These are phyloP conservation scores for Murraya paniculata DNA, from an alignment of 345 rosid species.

Conservation along the genomic window DNA sequence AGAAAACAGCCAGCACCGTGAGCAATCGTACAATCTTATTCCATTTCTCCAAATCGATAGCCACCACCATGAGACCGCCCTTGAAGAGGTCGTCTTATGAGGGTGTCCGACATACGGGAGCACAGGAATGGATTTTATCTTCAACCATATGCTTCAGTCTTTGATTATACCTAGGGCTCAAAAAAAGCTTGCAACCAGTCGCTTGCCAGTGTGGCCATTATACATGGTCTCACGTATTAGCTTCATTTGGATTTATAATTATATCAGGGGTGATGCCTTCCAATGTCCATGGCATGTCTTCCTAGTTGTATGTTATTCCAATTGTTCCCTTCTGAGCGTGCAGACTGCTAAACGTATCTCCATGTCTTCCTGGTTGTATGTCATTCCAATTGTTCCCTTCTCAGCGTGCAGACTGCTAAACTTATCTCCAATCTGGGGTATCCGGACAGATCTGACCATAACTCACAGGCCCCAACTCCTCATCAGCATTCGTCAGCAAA, in stretches of 20 bases:
- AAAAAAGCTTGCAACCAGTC: slow-evolving; percentile 85
- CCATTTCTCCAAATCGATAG: slow-evolving; percentile 96
- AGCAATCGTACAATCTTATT: slow-evolving; percentile 96
- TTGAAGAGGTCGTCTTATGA: slow-evolving; percentile 94
- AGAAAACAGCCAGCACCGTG: slow-evolving; percentile 92
- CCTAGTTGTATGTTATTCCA: slow-evolving; percentile 94
- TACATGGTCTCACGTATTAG: slow-evolving; percentile 99
- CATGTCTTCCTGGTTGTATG: slow-evolving; percentile 91
- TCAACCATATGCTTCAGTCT: slow-evolving; percentile 98
- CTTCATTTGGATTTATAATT: no score
- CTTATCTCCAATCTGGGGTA: slow-evolving; percentile 93
- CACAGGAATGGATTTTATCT: slow-evolving; percentile 96
- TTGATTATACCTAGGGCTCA: slow-evolving; percentile 93
- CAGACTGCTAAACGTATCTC: slow-evolving; percentile 95
- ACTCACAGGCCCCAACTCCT: slow-evolving; percentile 87
- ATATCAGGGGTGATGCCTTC: slow-evolving; percentile 95
- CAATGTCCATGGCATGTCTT: slow-evolving; percentile 96
- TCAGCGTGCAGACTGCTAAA: slow-evolving; percentile 97
- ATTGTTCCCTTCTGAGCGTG: slow-evolving; percentile 99
- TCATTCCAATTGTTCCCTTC: slow-evolving; percentile 98
- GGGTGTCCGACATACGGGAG: slow-evolving; percentile 71
- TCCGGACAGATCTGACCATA: slow-evolving; percentile 85
- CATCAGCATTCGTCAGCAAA: slow-evolving; percentile 85
- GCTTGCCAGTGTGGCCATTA: slow-evolving; percentile 91
- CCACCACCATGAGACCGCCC: slow-evolving; percentile 97